These are phyloP conservation scores for Penicillium simplicissimum DNA, from an alignment of 495 filamentous ascomycete genomes.

Conservation along the genomic window DNA sequence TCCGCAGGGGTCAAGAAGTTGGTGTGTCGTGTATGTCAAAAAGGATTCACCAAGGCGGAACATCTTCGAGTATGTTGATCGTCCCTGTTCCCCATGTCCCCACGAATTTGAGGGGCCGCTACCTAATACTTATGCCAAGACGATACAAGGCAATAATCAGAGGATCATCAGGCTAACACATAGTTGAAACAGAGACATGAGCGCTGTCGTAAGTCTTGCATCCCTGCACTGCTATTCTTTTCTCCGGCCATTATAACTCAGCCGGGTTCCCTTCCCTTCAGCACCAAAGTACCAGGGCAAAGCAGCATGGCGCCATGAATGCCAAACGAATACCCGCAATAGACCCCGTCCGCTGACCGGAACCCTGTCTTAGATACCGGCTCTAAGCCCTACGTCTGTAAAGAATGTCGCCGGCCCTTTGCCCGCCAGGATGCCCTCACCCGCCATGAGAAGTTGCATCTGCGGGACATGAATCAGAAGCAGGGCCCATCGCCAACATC, in stretches of 20 bases:
- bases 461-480: constrained; percentile 33
- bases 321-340: constrained; percentile 2
- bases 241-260: neutral
- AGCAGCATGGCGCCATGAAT: neutral
- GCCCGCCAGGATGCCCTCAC: constrained; percentile 50
- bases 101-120: constrained; percentile 22
- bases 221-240: neutral
- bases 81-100: neutral
- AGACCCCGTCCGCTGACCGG: constrained; percentile 22
- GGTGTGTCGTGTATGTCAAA: constrained; percentile 46
- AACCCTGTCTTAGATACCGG: constrained; percentile 42
- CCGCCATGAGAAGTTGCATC: constrained; percentile 50
- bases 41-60: constrained; percentile 48
- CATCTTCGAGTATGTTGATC: constrained; percentile 42
- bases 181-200: constrained; percentile 46
- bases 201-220: constrained; percentile 44
- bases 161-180: constrained; percentile 19
- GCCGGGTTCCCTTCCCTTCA: neutral
- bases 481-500: constrained; percentile 22
- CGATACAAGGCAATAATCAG: neutral
- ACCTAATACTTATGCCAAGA: neutral
- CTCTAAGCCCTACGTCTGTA: constrained; percentile 47
- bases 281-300: neutral
- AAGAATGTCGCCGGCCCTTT: constrained; percentile 46
- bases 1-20: constrained; percentile 31